Evolutionary conservation across 179 eudicot genomes (phyloP), one percentile per base, ranked within the genome.

Genomic region (Pouteria campechiana): DNA sequence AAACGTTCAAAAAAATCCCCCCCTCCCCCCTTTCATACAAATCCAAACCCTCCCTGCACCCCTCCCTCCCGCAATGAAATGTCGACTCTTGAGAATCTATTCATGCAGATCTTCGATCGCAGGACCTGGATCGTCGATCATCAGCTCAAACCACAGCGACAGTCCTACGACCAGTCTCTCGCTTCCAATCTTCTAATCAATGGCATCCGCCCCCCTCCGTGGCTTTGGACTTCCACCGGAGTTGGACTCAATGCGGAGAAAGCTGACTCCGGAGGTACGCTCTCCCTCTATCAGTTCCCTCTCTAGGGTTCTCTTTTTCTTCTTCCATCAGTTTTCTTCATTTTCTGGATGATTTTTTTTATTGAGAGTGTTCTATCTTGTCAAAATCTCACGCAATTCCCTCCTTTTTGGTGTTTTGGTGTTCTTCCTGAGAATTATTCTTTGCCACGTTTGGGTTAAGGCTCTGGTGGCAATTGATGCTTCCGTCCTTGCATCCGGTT

Each of bases 21-120:
- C n/a, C n/a, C n/a, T n/a, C n/a, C n/a, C n/a, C n/a, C n/a, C n/a
- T n/a, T n/a, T n/a, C n/a, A n/a, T n/a, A n/a, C n/a, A n/a, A n/a
- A n/a, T n/a, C n/a, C n/a, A n/a, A n/a, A n/a, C n/a, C n/a, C n/a
- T n/a, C n/a, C n/a, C n/a, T n/a, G n/a, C n/a, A n/a, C n/a, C n/a
- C n/a, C n/a, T n/a, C n/a, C n/a, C n/a, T n/a, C n/a, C n/a, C n/a
- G n/a, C n/a, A n/a, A n/a, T n/a, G n/a, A 51, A 52, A 65, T 70
- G 82, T 65, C 83, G 67, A 67, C 83, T 23, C 48, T 61, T 18
- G 99, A 92, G 78, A 83, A 75, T 72, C 73, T 83, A 23, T 62
- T 92, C 27, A 68, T 61, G 25, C 79, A 75, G 55, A 71, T 92
- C 48, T 83, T 79, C 73, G 94, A 92, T 18, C 72, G 76, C 28